Evolutionary conservation across 768 basidiomycete genomes (phyloP).

Genomic region (Multifurca ochricompacta): DNA sequence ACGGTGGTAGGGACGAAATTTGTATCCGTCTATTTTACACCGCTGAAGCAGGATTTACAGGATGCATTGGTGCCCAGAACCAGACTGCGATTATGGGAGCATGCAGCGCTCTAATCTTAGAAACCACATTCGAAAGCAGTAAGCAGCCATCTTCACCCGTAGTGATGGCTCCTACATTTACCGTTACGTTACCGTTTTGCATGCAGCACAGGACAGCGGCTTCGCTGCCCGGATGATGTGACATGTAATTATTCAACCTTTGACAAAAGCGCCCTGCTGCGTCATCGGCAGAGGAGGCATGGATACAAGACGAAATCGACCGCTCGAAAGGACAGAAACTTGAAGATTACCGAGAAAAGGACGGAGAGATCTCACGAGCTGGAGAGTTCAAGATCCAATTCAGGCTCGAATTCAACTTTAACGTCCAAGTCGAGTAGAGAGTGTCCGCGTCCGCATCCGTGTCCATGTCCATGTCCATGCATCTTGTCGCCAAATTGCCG

Average conservation of each 20-base stretch:
- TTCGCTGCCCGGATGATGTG: conserved; percentile 12
- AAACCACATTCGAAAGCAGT: conserved; percentile 17
- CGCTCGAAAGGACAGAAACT: conserved; percentile 5
- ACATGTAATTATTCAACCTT: conserved; percentile 7
- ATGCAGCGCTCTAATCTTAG: conserved; percentile 16
- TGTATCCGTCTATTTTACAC: background rate
- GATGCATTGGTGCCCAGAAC: conserved; percentile 18
- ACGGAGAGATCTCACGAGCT: background rate
- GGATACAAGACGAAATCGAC: conserved; percentile 12
- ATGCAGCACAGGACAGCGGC: conserved; percentile 15
- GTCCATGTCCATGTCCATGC: background rate
- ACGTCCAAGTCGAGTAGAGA: background rate
- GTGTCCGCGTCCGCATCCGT: background rate
- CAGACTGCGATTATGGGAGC: conserved; percentile 14
- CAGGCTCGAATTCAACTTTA: background rate
- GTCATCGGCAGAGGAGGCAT: conserved; percentile 18
- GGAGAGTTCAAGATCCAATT: background rate
- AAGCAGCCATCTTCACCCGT: background rate
- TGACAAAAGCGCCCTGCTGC: conserved; percentile 17
- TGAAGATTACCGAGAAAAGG: background rate
- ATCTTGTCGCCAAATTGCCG: background rate
- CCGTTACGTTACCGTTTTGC: too few species aligned
- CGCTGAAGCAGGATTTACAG: background rate
- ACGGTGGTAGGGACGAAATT: conserved; percentile 7
- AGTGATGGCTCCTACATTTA: too few species aligned